A percentile compares a stretch with the other conserved stretches of the same genome.
Evolutionary conservation across 2,329 filamentous ascomycete species (phyloP).

Genomic region (Lachnum nothofagi): DNA sequence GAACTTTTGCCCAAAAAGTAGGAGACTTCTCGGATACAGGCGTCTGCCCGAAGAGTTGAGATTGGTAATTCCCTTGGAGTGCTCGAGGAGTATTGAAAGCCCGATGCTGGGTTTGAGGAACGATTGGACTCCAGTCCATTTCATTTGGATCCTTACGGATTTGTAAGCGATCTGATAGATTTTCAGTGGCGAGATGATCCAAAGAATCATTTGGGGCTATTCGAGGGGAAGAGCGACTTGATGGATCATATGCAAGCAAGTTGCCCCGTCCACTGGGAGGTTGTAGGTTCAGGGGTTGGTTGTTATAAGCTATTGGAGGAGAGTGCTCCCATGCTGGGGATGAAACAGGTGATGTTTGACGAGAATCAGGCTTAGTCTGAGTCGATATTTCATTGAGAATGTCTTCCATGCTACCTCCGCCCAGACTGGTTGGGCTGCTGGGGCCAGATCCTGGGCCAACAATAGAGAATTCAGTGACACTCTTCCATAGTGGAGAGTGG

Average conservation of each 20-base stretch:
- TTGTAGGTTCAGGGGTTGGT: not conserved
- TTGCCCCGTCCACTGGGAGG: not conserved
- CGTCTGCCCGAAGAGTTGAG: constrained; percentile 27
- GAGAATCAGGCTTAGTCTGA: constrained; percentile 19
- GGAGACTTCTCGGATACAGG: constrained; percentile 17
- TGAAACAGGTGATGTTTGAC: constrained; percentile 10
- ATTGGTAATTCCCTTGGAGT: constrained; percentile 36
- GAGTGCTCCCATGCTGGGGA: not conserved
- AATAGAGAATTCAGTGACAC: constrained; percentile 21
- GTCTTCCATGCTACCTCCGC: constrained; percentile 42
- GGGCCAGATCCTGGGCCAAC: constrained; percentile 21
- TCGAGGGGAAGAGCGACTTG: too few relatives aligned
- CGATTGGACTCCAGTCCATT: constrained; percentile 73
- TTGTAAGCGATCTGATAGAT: not conserved
- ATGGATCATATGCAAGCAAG: not conserved
- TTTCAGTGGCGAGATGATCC: constrained; percentile 11
- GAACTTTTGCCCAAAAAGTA: constrained; percentile 67
- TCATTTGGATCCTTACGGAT: constrained; percentile 8
- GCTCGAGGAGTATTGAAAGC: constrained; percentile 46
- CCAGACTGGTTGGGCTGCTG: constrained; percentile 21
- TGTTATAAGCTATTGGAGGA: not conserved
- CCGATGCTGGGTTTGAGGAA: constrained; percentile 44
- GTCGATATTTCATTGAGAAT: constrained; percentile 42
- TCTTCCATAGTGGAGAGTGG: constrained; percentile 48
- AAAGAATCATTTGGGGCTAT: constrained; percentile 4